Percentiles rank a stretch among this genome's conserved stretches.
Conservation (phyloP, 2,329 filamentous ascomycete species). For the Mycocentrospora acerina region DNA sequence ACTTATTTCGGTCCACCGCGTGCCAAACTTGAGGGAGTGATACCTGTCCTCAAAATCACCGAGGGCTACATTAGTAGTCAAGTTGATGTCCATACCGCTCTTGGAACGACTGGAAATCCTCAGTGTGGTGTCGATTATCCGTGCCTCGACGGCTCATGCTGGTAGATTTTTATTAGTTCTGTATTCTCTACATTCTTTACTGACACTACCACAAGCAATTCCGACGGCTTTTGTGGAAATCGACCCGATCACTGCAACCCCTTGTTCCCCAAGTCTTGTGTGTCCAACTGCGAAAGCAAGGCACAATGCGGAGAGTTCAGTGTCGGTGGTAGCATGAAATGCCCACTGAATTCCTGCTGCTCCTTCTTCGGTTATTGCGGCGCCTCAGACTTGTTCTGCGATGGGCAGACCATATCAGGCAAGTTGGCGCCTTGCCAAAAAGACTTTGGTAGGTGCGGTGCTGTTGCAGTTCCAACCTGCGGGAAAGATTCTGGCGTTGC, state of each 20-base stretch:
- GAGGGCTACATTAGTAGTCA: constrained; percentile 14
- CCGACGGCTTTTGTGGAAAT: constrained; percentile 11
- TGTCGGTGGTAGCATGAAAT: constrained; percentile 2
- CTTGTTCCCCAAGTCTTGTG: constrained; percentile 11
- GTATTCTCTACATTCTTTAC: neutral
- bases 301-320: constrained; percentile 40
- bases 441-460: constrained; percentile 8
- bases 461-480: constrained; percentile 10
- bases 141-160: constrained; percentile 13
- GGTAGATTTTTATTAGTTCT: constrained; percentile 11
- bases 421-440: constrained; percentile 7
- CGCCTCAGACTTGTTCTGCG: constrained; percentile 27
- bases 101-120: neutral
- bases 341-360: constrained; percentile 21
- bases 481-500: constrained; percentile 14
- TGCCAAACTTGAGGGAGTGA: constrained; percentile 3
- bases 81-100: constrained; percentile 1
- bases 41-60: constrained; percentile 9
- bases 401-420: constrained; percentile 2
- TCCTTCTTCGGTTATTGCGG: constrained; percentile 45
- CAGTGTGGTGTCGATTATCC: constrained; percentile 9
- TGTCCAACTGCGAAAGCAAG: constrained; percentile 42
- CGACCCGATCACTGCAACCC: constrained; percentile 15
- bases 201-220: neutral
- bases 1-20: constrained; percentile 11